phyloP scores from a whole-genome alignment of 208 protist genomes.

The Willaertia magna region DNA sequence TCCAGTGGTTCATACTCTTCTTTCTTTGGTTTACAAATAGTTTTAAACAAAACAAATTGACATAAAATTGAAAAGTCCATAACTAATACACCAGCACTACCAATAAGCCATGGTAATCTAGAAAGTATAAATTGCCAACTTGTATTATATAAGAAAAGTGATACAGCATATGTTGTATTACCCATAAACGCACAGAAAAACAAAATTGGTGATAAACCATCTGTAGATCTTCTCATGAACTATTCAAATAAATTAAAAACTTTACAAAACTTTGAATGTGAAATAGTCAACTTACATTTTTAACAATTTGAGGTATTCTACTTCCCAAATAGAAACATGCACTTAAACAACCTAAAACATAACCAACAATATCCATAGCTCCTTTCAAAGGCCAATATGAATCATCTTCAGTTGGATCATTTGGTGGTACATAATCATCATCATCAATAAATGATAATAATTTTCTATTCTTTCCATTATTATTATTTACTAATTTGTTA shows the following conservation, averaged over 20 bases:
- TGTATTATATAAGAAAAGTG: neutral
- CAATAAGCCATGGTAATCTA: slow-evolving; percentile 1
- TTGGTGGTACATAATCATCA: too few species aligned
- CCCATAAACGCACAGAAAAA: slow-evolving; percentile 10
- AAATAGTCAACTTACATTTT: slow-evolving; percentile 2
- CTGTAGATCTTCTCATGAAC: slow-evolving; percentile 5
- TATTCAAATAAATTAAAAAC: neutral
- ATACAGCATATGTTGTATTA: neutral
- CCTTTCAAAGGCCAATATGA: neutral
- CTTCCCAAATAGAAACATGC: neutral
- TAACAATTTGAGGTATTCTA: slow-evolving; percentile 9
- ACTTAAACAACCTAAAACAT: neutral
- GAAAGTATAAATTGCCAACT: neutral
- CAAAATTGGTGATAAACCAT: neutral
- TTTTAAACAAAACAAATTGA: neutral
- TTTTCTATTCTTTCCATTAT: too few species aligned
- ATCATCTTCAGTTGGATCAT: neutral
- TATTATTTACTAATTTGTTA: too few species aligned
- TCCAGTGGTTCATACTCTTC: too few species aligned
- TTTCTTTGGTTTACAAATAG: neutral
- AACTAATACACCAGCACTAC: slow-evolving; percentile 1
- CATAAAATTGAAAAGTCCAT: neutral
- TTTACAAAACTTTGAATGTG: too few species aligned
- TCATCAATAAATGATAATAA: neutral
- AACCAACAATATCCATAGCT: neutral